These are phyloP conservation scores for Penicillium thymicola DNA, from an alignment of 2,329 filamentous ascomycete species.

Conservation along the genomic window DNA sequence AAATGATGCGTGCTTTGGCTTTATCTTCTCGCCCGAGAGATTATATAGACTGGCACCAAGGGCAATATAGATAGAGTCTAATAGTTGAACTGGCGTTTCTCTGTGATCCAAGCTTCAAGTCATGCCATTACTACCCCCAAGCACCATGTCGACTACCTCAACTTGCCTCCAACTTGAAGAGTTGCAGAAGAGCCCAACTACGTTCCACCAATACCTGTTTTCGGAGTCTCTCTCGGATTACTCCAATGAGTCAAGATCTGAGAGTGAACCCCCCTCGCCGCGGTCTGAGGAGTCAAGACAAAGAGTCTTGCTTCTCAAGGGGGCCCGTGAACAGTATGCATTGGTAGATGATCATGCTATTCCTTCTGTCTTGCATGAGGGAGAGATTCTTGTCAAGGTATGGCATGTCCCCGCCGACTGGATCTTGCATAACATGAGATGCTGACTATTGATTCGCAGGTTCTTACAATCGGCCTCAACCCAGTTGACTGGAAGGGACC, in stretches of 20 bases:
- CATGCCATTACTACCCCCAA: conserved; percentile 16
- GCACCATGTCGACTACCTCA: conserved; percentile 25
- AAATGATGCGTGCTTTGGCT: conserved; percentile 9
- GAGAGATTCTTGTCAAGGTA: conserved; percentile 61
- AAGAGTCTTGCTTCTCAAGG: conserved; percentile 51
- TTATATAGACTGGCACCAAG: not conserved
- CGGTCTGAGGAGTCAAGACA: conserved; percentile 33
- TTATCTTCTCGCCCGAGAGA: conserved; percentile 23
- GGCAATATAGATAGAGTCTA: conserved; percentile 15
- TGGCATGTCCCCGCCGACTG: not conserved
- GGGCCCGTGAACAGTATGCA: conserved; percentile 50
- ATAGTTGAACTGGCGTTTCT: not conserved
- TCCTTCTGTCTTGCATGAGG: conserved; percentile 44
- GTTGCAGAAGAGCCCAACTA: conserved; percentile 11
- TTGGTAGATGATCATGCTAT: conserved; percentile 46
- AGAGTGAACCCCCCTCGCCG: not conserved
- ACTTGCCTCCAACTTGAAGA: conserved; percentile 23
- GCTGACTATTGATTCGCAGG: conserved; percentile 24
- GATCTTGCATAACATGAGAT: not conserved
- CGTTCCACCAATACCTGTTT: conserved; percentile 17
- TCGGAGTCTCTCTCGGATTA: conserved; percentile 5
- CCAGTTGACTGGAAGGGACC: conserved; percentile 75
- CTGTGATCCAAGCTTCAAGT: conserved; percentile 1
- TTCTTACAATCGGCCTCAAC: conserved; percentile 66
- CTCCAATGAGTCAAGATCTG: not conserved